A percentile compares a stretch with the other conserved stretches of the same genome.
phyloP scores from a whole-genome alignment of 176 grass and related monocot species.

The Alopecurus myosuroides region DNA sequence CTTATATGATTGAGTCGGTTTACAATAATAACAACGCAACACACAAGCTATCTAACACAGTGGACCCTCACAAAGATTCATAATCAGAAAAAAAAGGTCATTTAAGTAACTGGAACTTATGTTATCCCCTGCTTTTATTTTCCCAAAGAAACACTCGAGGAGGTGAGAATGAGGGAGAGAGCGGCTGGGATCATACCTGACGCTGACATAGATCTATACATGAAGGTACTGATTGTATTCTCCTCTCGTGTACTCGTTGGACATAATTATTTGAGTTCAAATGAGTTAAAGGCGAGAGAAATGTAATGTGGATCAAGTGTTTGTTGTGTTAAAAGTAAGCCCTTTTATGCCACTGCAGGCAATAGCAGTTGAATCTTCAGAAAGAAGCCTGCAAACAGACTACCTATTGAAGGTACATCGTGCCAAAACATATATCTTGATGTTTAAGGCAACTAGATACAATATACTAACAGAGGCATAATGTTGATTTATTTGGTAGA shows the following conservation, averaged over 20 bases:
- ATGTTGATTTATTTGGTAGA: background rate
- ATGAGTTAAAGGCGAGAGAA: background rate
- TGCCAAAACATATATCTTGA: background rate
- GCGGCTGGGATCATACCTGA: background rate
- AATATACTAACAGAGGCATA: background rate
- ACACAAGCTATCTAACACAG: too few relatives aligned
- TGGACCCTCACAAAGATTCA: background rate
- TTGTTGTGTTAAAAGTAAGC: background rate
- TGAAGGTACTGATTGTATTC: background rate
- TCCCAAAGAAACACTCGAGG: background rate
- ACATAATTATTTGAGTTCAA: background rate
- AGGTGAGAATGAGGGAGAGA: background rate
- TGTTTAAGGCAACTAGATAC: background rate
- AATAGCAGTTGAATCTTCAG: background rate
- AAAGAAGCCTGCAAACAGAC: background rate
- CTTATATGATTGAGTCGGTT: too few relatives aligned
- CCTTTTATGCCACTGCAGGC: background rate
- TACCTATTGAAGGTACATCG: background rate
- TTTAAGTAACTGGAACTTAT: background rate
- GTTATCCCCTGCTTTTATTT: background rate
- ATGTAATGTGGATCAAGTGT: background rate
- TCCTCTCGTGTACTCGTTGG: background rate
- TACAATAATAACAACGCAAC: too few relatives aligned
- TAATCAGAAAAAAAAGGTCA: background rate
- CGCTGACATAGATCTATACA: background rate